phyloP scores from a whole-genome alignment of 192 early-diverging fungal genomes.

The Radiomyces spectabilis region DNA sequence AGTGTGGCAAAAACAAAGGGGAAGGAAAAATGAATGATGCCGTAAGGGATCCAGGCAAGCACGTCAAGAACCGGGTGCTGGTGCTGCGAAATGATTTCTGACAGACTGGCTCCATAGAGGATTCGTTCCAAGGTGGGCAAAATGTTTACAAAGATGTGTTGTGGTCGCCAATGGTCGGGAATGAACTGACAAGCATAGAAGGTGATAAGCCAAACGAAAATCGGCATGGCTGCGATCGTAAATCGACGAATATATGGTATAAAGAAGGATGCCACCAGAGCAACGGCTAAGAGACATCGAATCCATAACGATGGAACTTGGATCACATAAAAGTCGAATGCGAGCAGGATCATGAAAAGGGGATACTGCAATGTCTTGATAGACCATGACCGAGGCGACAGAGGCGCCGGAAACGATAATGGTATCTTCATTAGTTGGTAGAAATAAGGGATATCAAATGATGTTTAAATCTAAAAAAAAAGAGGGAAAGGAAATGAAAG shows the following conservation, averaged over 20 bases:
- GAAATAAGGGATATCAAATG: too few species aligned
- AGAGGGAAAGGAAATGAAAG: too few species aligned
- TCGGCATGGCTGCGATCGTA: constrained; percentile 38
- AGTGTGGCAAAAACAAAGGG: constrained; percentile 43
- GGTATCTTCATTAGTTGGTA: too few species aligned
- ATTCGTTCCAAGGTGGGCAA: constrained; percentile 58
- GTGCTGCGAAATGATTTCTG: constrained; percentile 41
- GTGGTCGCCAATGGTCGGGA: constrained; percentile 38
- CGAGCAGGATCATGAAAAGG: too few species aligned
- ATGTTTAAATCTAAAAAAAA: too few species aligned
- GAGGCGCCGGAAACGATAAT: too few species aligned
- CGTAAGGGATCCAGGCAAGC: constrained; percentile 62
- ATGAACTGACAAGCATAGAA: constrained; percentile 49
- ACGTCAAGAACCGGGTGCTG: constrained; percentile 46
- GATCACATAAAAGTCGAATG: too few species aligned
- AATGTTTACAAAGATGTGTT: constrained; percentile 50
- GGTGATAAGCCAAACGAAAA: constrained; percentile 42
- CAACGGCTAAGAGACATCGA: neutral
- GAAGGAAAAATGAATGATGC: constrained; percentile 56
- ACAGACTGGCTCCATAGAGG: constrained; percentile 55
- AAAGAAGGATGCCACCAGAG: too few species aligned
- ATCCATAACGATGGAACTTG: too few species aligned
- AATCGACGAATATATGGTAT: constrained; percentile 38
- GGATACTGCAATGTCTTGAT: too few species aligned
- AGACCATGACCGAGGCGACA: too few species aligned